Conservation (phyloP, 768 basidiomycete species). For the Infundibulicybe gibba region DNA sequence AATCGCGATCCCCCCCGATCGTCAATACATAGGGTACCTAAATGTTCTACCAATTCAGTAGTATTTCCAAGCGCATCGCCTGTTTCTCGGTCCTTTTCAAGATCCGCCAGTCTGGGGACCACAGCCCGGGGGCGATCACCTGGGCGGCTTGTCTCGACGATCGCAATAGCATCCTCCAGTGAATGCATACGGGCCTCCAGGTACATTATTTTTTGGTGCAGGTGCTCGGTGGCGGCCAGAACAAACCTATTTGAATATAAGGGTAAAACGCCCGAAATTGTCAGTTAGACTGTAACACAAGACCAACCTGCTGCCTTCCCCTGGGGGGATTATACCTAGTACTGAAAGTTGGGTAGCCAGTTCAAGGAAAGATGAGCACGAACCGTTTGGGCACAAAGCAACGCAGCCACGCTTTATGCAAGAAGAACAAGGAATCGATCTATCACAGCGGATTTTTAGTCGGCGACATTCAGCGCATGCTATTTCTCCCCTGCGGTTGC, state of each 20-base stretch:
- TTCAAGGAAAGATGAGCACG: slow-evolving; percentile 4
- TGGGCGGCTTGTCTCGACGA: slow-evolving; percentile 31
- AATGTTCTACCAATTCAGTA: slow-evolving; percentile 25
- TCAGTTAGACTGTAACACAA: background rate
- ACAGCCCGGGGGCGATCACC: slow-evolving; percentile 37
- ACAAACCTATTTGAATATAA: slow-evolving; percentile 36
- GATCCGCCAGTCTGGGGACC: slow-evolving; percentile 20
- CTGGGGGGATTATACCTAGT: slow-evolving; percentile 50
- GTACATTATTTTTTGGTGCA: slow-evolving; percentile 39
- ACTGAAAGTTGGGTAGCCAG: background rate
- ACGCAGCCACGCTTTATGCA: slow-evolving; percentile 50
- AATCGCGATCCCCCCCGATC: slow-evolving; percentile 35
- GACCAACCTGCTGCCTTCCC: slow-evolving; percentile 48
- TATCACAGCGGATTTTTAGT: slow-evolving; percentile 39
- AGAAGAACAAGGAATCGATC: slow-evolving; percentile 40
- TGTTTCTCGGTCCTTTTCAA: slow-evolving; percentile 20
- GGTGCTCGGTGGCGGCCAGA: slow-evolving; percentile 47
- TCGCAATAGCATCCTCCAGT: slow-evolving; percentile 52
- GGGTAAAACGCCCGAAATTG: background rate
- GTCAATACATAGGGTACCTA: slow-evolving; percentile 45
- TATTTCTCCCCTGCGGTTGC: slow-evolving; percentile 31
- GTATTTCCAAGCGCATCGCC: slow-evolving; percentile 17
- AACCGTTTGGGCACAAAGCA: slow-evolving; percentile 51
- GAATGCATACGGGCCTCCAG: slow-evolving; percentile 50
- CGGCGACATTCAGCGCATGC: slow-evolving; percentile 42